Percentiles rank a stretch among this genome's conserved stretches.
phyloP scores from a whole-genome alignment of 2,329 filamentous ascomycete species.

The Curvularia eragrostidis region DNA sequence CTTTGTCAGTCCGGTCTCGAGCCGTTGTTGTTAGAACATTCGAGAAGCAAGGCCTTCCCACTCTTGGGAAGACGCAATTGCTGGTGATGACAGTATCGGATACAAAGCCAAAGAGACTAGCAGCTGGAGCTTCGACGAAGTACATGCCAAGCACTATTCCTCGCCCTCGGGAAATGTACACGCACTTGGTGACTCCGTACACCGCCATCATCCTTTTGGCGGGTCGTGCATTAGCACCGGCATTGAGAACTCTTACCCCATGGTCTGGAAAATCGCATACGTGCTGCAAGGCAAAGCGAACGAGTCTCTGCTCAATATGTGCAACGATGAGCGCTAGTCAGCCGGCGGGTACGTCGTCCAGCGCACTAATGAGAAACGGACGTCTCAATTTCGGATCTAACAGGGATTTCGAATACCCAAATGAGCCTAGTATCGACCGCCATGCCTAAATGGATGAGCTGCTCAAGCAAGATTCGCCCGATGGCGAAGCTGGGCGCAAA shows the following conservation, averaged over 20 bases:
- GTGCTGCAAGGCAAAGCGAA: conserved; percentile 6
- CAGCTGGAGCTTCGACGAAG: conserved; percentile 12
- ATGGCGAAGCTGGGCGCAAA: conserved; percentile 3
- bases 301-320: conserved; percentile 3
- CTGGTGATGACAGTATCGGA: conserved; percentile 7
- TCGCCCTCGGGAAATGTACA: conserved; percentile 7
- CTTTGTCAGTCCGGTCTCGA: conserved; percentile 12
- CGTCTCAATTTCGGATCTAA: conserved; percentile 8
- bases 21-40: conserved; percentile 6
- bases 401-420: conserved; percentile 1
- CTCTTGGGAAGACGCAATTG: conserved; percentile 4
- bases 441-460: conserved; percentile 1
- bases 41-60: conserved; percentile 1
- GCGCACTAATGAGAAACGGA: conserved; percentile 12
- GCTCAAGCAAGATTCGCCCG: conserved; percentile 1
- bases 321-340: conserved; percentile 10
- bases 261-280: conserved; percentile 58
- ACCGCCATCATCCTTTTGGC: conserved; percentile 62
- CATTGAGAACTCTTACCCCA: conserved; percentile 67
- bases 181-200: conserved; percentile 19
- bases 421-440: background rate
- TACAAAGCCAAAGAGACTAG: conserved; percentile 12
- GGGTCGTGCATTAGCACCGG: conserved; percentile 73
- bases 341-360: conserved; percentile 11
- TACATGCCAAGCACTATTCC: conserved; percentile 6